phyloP scores from a whole-genome alignment of 2,329 filamentous ascomycete species.

The Pyrenochaeta sp. region DNA sequence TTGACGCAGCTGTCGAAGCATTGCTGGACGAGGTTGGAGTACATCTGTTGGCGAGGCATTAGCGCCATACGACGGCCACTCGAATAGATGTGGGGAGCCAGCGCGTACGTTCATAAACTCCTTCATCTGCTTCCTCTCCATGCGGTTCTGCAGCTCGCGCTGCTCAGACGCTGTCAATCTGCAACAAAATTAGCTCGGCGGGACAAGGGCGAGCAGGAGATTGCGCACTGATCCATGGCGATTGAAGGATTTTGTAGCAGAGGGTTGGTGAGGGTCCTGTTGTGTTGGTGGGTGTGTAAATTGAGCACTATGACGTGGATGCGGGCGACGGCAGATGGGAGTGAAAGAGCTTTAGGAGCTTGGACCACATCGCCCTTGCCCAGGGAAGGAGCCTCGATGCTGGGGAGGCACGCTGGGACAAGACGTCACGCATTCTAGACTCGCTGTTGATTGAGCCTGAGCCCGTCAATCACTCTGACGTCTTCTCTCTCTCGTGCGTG shows the following conservation, averaged over 20 bases:
- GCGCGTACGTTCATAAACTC: constrained; percentile 92
- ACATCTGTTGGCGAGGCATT: constrained; percentile 61
- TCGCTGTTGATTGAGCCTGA: not conserved
- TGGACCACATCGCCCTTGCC: constrained; percentile 15
- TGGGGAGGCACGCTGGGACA: constrained; percentile 8
- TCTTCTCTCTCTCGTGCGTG: constrained; percentile 6
- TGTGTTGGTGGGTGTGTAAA: constrained; percentile 1
- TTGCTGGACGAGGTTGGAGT: constrained; percentile 77
- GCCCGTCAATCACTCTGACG: too few relatives aligned
- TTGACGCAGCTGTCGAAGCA: constrained; percentile 98
- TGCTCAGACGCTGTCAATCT: constrained; percentile 82
- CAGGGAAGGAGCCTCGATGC: not conserved
- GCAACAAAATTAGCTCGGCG: constrained; percentile 23
- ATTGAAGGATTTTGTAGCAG: constrained; percentile 2
- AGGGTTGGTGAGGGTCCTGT: too few relatives aligned
- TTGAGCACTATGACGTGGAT: constrained; percentile 17
- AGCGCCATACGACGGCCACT: too few relatives aligned
- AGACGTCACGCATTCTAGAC: not conserved
- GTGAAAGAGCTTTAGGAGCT: constrained; percentile 20
- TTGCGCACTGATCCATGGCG: constrained; percentile 48
- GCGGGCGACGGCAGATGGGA: constrained; percentile 5
- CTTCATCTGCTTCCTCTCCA: constrained; percentile 98
- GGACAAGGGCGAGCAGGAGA: not conserved
- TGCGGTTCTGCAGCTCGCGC: constrained; percentile 89
- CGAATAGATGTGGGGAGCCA: too few relatives aligned